Base-by-base conservation (phyloP, 495 filamentous ascomycete genomes). In the Penicillium taxi region DNA sequence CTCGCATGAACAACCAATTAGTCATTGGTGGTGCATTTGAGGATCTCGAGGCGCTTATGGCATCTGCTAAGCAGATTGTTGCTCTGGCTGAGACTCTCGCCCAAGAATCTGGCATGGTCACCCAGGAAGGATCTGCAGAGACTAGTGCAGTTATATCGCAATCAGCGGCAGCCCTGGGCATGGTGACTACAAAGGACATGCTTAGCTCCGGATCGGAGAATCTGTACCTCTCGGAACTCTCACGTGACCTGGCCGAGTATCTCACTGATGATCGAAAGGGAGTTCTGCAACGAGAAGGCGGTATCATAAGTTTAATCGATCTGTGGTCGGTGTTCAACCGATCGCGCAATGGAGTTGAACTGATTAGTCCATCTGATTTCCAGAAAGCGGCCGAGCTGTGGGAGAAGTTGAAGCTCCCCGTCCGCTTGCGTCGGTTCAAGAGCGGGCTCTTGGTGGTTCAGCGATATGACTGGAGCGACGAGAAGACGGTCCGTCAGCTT, bases 271-370 rank as follows among this genome's bases (percentile, higher is more conserved):
- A 98, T 55, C 66, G 78, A 2, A 73, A 81, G 30, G 88, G 88
- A 1, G 71, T 96, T 8, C 60, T 99, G 15, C 76, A 72, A 37
- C 79, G 73, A 36, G 88, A 94, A 51, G 93, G 91, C 7, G 91
- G 91, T 1, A 93, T 96, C 45, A 86, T 96, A 58, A 94, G 78
- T 36, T 72, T 99, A 6, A 90, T 96, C 14, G 91, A 99, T 52
- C 71, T 96, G 2, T 99, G 91, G 91, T 88, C 91, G 6, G 73
- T 94, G 21, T 96, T 96, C 67, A 99, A 99, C 51, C 82, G 91
- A n/a, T 86, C 86, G 15, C 74, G 93, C 26, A 87, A 86, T 35
- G 91, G 91, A 6, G 88, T 99, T 7, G 93, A 99, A 55, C 72
- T 99, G 6, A 81, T 96, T 43, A 94, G 85, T 44, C 91, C 91